These are phyloP conservation scores for Luffa aegyptiaca DNA, from an alignment of 306 rosid species.

Conservation along the genomic window DNA sequence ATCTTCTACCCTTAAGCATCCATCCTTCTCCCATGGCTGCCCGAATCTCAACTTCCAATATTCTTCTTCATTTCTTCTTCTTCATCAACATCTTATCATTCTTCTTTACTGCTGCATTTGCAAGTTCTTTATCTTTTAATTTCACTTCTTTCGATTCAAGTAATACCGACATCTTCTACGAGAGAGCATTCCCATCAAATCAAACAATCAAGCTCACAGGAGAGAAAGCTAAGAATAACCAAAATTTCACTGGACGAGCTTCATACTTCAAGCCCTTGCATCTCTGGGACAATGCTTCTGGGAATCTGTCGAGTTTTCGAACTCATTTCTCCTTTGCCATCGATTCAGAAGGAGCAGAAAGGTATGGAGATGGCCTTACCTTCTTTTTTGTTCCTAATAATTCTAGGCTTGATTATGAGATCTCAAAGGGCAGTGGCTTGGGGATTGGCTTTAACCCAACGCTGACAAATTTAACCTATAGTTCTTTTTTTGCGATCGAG, in stretches of 20 bases:
- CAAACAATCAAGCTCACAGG: conserved; percentile 1
- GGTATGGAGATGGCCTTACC: conserved; percentile 25
- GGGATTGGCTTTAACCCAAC: conserved; percentile 23
- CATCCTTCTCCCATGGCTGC: neutral
- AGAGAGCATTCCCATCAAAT: neutral
- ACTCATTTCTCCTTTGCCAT: conserved; percentile 33
- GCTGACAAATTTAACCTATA: neutral
- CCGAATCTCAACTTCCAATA: neutral
- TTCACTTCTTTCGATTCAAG: neutral
- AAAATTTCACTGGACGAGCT: conserved; percentile 19
- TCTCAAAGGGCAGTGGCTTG: conserved; percentile 22
- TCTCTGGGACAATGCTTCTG: conserved; percentile 28
- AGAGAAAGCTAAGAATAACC: neutral
- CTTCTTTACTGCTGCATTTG: neutral
- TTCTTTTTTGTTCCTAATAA: conserved; percentile 33
- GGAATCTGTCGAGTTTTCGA: conserved; percentile 26
- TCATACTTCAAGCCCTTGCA: conserved; percentile 16
- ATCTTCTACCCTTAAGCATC: neutral
- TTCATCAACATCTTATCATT: neutral
- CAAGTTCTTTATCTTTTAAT: conserved; percentile 1
- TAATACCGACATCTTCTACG: neutral
- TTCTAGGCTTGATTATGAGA: neutral
- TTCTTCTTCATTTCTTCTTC: neutral
- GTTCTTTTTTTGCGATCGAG: conserved; percentile 39
- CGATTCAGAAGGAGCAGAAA: neutral